A percentile compares a stretch with the other conserved stretches of the same genome.
These are phyloP conservation scores for Xanthoconium purpureum DNA, from an alignment of 768 basidiomycete genomes.

Conservation along the genomic window DNA sequence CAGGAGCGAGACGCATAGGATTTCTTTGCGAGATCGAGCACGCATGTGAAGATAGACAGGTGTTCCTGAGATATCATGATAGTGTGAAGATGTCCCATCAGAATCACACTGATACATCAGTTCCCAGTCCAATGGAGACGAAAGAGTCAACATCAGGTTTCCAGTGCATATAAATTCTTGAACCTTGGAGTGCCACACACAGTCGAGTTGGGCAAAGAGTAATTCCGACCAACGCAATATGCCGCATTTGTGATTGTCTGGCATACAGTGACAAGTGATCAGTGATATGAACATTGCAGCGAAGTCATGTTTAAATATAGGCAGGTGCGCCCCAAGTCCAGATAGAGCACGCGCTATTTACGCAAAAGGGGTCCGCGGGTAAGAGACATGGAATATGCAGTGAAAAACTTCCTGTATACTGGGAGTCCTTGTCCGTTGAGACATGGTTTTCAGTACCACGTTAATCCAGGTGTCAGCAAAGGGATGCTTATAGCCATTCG, in stretches of 20 bases:
- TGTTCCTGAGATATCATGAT: neutral
- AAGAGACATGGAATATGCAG: neutral
- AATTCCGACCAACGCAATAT: neutral
- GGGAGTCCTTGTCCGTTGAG: neutral
- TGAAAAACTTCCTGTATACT: neutral
- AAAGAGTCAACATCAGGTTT: neutral
- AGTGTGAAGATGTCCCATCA: neutral
- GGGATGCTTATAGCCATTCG: neutral
- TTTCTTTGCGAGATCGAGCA: neutral
- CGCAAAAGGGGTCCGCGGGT: neutral
- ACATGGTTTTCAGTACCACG: neutral
- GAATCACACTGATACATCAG: neutral
- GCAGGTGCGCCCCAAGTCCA: too few species aligned
- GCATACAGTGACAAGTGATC: neutral
- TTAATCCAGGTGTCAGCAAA: neutral
- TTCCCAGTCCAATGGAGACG: neutral
- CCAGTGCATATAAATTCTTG: neutral
- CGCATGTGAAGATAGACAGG: neutral
- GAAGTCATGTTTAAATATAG: neutral
- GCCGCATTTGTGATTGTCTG: neutral
- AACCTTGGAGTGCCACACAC: neutral
- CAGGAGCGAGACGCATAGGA: neutral
- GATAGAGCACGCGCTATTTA: too few species aligned
- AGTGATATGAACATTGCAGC: neutral
- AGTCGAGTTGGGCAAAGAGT: neutral